phyloP scores from a whole-genome alignment of 352 stramenopile species.

The Globisporangium sylvaticum region DNA sequence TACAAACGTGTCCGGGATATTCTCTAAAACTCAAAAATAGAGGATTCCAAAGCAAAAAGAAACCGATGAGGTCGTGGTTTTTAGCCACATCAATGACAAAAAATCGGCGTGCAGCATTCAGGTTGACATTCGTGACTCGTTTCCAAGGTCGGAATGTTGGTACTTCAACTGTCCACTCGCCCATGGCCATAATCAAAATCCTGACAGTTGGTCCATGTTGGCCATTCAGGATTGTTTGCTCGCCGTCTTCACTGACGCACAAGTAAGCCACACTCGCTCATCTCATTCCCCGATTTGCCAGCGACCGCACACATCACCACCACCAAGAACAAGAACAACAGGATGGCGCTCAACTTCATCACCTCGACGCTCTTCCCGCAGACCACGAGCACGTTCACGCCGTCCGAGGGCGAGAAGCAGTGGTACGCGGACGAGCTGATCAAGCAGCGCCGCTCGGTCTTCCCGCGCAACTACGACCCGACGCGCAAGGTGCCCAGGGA shows the following conservation, averaged over 20 bases:
- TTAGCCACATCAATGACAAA: too few relatives aligned
- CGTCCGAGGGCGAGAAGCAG: conserved; percentile 23
- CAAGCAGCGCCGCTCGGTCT: conserved; percentile 70
- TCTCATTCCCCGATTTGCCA: not conserved
- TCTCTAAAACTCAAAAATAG: too few relatives aligned
- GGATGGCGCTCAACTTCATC: conserved; percentile 16
- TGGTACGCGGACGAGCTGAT: conserved; percentile 78
- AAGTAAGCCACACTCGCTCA: not conserved
- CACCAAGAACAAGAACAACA: not conserved
- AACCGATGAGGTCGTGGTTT: too few relatives aligned
- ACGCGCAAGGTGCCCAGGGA: conserved; percentile 43
- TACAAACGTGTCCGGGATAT: too few relatives aligned
- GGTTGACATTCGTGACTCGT: too few relatives aligned
- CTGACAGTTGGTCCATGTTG: not conserved
- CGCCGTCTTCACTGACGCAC: not conserved
- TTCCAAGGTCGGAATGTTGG: not conserved
- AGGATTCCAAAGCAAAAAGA: too few relatives aligned
- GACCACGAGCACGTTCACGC: conserved; percentile 8
- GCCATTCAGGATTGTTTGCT: not conserved
- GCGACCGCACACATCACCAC: not conserved
- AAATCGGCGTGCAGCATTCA: too few relatives aligned
- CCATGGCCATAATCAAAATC: conserved; percentile 1
- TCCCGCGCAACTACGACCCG: conserved; percentile 65
- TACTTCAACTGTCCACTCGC: not conserved
- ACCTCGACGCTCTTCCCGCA: conserved; percentile 11